Evolutionary conservation across 1,139 yeast species (phyloP).

Genomic region (Candida sanyaensis): DNA sequence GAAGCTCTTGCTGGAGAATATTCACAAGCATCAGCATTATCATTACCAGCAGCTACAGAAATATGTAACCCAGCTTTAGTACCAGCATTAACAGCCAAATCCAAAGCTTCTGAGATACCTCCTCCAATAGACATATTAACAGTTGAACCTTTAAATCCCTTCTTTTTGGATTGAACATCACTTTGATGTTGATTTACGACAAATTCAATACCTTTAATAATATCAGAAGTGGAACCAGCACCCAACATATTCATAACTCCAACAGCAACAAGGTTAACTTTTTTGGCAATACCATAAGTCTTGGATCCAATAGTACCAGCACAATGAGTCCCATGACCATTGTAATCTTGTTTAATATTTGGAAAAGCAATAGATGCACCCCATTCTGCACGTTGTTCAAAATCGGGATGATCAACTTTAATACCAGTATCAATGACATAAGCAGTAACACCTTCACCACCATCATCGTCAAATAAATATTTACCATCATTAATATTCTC

Average conservation of each 20-base stretch:
- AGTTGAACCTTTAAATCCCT: constrained; percentile 80
- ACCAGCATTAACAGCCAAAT: constrained; percentile 82
- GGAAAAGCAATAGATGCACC: constrained; percentile 87
- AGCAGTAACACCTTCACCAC: constrained; percentile 93
- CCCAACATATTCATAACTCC: constrained; percentile 55
- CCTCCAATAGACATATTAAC: constrained; percentile 94
- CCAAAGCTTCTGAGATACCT: constrained; percentile 78
- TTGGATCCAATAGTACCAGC: constrained; percentile 82
- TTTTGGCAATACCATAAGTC: constrained; percentile 77
- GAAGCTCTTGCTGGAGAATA: constrained; percentile 82
- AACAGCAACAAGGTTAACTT: constrained; percentile 73
- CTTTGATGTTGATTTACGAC: constrained; percentile 66
- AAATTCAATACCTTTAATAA: constrained; percentile 77
- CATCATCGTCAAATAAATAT: constrained; percentile 79
- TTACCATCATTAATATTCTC: constrained; percentile 71
- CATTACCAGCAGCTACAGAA: constrained; percentile 91
- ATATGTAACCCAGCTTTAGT: constrained; percentile 78
- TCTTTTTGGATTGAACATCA: constrained; percentile 56
- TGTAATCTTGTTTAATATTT: constrained; percentile 83
- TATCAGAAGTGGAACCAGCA: constrained; percentile 79
- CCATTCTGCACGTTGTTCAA: constrained; percentile 92
- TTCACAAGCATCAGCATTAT: constrained; percentile 81
- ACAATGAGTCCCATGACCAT: constrained; percentile 94
- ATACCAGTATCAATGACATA: constrained; percentile 93
- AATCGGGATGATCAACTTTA: constrained; percentile 76